phyloP scores from a whole-genome alignment of 805 yeast species.

The Wickerhamiella sergipiensis region DNA sequence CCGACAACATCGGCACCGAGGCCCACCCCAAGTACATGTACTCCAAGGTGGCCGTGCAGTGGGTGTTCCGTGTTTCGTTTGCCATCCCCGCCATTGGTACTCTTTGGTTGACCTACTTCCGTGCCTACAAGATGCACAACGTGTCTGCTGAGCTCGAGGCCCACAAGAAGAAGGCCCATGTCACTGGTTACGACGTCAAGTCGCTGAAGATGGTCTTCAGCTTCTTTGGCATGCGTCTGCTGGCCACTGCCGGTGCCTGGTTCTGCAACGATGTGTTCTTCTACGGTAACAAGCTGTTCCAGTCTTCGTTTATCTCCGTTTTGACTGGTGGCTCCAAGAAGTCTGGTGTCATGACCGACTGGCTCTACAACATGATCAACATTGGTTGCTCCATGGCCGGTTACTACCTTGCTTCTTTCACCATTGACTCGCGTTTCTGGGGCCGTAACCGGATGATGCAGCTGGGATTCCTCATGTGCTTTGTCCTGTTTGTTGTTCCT shows the following conservation, averaged over 20 bases:
- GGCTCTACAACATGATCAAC: slow-evolving; percentile 30
- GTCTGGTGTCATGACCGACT: slow-evolving; percentile 37
- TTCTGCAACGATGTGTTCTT: slow-evolving; percentile 51
- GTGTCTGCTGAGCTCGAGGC: slow-evolving; percentile 21
- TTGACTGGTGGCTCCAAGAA: slow-evolving; percentile 30
- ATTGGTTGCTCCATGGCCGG: slow-evolving; percentile 70
- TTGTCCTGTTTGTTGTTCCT: slow-evolving; percentile 40
- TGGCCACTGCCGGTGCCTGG: slow-evolving; percentile 48
- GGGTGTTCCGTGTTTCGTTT: slow-evolving; percentile 27
- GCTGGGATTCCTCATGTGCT: slow-evolving; percentile 42
- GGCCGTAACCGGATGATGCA: slow-evolving; percentile 49
- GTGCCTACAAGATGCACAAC: slow-evolving; percentile 25
- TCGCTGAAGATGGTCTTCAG: slow-evolving; percentile 20
- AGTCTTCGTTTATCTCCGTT: slow-evolving; percentile 27
- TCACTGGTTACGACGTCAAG: slow-evolving; percentile 25
- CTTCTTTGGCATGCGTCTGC: slow-evolving; percentile 26
- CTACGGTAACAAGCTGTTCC: slow-evolving; percentile 50
- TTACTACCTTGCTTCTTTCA: slow-evolving; percentile 43
- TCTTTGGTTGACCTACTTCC: slow-evolving; percentile 27
- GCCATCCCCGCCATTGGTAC: slow-evolving; percentile 28
- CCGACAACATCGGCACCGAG: slow-evolving; percentile 3
- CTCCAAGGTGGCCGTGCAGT: slow-evolving; percentile 26
- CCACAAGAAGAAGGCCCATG: slow-evolving; percentile 22
- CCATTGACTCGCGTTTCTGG: slow-evolving; percentile 34
- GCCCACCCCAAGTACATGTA: slow-evolving; percentile 12